Conservation (phyloP, 768 basidiomycete genomes). For the Rhizopogon roseolus region DNA sequence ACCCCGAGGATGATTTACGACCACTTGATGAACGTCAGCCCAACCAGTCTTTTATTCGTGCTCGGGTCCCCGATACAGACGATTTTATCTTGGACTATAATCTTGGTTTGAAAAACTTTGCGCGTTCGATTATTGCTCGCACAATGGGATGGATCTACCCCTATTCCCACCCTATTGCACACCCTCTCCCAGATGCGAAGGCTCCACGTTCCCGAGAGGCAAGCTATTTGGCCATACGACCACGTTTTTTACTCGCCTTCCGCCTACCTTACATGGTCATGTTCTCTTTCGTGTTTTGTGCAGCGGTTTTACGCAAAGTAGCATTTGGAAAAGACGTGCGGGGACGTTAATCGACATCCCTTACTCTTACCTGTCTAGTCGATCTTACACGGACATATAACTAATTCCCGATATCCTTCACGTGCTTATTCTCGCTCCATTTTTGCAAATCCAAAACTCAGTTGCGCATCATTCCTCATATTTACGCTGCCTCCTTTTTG, state of each 20-base stretch:
- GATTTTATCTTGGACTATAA: background rate
- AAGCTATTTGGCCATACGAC: constrained; percentile 4
- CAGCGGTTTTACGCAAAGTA: constrained; percentile 19
- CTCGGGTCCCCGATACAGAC: background rate
- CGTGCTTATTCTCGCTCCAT: background rate
- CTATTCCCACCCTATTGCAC: constrained; percentile 6
- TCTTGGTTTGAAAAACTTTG: constrained; percentile 6
- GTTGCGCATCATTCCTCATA: background rate
- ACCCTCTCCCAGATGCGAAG: background rate
- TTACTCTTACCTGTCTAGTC: background rate
- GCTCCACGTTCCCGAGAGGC: background rate
- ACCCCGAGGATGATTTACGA: background rate
- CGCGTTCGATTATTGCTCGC: constrained; percentile 12
- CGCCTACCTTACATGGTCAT: constrained; percentile 20
- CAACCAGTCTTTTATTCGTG: background rate
- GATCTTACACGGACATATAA: background rate
- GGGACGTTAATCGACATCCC: constrained; percentile 11
- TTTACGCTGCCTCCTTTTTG: background rate
- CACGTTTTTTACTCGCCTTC: background rate
- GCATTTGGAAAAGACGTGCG: constrained; percentile 19
- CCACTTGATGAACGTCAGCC: background rate
- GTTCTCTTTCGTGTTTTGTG: constrained; percentile 24
- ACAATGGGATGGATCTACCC: constrained; percentile 21
- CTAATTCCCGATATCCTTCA: background rate
- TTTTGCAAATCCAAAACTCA: background rate